These are phyloP conservation scores for Solanum hybrid DNA, from an alignment of 305 asterid genomes.

Conservation along the genomic window DNA sequence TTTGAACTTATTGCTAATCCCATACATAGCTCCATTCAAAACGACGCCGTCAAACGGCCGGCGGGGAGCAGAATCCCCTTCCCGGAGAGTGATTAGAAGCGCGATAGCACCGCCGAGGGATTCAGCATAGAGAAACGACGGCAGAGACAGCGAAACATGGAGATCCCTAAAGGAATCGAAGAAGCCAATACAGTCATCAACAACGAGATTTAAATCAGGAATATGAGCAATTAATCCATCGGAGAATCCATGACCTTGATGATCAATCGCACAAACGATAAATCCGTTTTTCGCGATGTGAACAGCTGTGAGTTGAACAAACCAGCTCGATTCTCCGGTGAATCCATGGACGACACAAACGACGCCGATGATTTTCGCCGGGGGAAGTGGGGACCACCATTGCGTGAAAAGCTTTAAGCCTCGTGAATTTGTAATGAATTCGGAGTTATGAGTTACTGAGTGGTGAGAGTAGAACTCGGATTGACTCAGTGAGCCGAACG, in stretches of 20 bases:
- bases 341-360: slow-evolving; percentile 80
- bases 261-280: slow-evolving; percentile 90
- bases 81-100: slow-evolving; percentile 58
- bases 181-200: slow-evolving; percentile 47
- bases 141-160: slow-evolving; percentile 32
- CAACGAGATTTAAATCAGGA: slow-evolving; percentile 62
- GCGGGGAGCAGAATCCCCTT: slow-evolving; percentile 32
- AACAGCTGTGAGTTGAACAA: slow-evolving; percentile 81
- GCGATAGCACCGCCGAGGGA: slow-evolving; percentile 90
- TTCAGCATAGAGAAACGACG: slow-evolving; percentile 74
- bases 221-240: slow-evolving; percentile 66
- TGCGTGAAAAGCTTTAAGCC: slow-evolving; percentile 84
- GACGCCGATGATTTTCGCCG: slow-evolving; percentile 37
- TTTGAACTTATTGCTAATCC: slow-evolving; percentile 76
- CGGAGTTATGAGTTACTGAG: slow-evolving; percentile 53
- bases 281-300: slow-evolving; percentile 76
- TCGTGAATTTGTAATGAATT: slow-evolving; percentile 48
- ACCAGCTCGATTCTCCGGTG: slow-evolving; percentile 96
- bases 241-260: slow-evolving; percentile 89
- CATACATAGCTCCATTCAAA: slow-evolving; percentile 90
- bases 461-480: slow-evolving; percentile 72
- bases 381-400: slow-evolving; percentile 64
- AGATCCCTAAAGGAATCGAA: slow-evolving; percentile 43
- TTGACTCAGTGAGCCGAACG: slow-evolving; percentile 54
- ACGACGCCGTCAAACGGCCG: slow-evolving; percentile 64